Evolutionary conservation across 495 filamentous ascomycete genomes (phyloP).

Genomic region (Trichocladium antarcticum): DNA sequence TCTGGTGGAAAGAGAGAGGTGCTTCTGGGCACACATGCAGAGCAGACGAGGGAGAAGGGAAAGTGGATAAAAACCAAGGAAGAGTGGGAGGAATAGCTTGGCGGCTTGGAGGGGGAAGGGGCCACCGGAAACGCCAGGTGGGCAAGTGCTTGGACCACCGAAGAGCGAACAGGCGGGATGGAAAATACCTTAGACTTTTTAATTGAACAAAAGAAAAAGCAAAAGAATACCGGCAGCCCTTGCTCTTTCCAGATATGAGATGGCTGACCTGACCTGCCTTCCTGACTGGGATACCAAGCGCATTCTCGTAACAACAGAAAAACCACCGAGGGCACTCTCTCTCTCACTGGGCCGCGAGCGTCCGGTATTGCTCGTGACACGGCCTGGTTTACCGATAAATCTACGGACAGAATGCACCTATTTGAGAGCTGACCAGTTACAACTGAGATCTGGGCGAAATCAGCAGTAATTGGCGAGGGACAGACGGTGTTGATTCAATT

Average conservation of each 20-base stretch:
- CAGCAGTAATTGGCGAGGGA: too few species aligned
- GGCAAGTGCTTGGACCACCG: slow-evolving; percentile 8
- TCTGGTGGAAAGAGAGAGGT: slow-evolving; percentile 6
- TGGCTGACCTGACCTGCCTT: not conserved
- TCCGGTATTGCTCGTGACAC: slow-evolving; percentile 6
- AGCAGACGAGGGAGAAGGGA: slow-evolving; percentile 12
- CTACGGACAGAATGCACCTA: too few species aligned
- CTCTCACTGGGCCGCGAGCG: not conserved
- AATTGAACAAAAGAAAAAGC: not conserved
- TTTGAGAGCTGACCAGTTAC: too few species aligned
- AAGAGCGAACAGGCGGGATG: not conserved
- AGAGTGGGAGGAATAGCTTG: slow-evolving; percentile 10
- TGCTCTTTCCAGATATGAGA: slow-evolving; percentile 1
- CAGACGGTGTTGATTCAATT: too few species aligned
- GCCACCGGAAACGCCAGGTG: slow-evolving; percentile 14
- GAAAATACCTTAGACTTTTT: not conserved
- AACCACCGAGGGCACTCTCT: not conserved
- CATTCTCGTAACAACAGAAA: not conserved
- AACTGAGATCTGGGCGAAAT: too few species aligned
- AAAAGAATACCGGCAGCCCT: slow-evolving; percentile 6
- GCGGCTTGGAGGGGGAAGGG: slow-evolving; percentile 2
- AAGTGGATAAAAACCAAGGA: slow-evolving; percentile 20
- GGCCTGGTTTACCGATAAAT: too few species aligned
- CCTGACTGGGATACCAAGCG: slow-evolving; percentile 6
- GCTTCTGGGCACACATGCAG: too few species aligned